These are phyloP conservation scores for Kwoniella dendrophila DNA, from an alignment of 768 basidiomycete genomes.

Conservation along the genomic window DNA sequence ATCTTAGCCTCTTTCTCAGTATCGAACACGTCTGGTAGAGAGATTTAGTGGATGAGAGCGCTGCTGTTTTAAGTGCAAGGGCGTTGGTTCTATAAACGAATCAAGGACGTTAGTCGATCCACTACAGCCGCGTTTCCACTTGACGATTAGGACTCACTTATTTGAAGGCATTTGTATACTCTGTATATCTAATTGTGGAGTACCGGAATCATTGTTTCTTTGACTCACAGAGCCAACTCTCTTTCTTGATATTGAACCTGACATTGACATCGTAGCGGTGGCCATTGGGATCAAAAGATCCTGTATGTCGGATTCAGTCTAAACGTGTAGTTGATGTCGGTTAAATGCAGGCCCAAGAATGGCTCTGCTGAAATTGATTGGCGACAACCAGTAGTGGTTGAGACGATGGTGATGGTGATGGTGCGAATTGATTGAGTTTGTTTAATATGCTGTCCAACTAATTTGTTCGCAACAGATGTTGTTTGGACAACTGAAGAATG, in stretches of 20 bases:
- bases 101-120: not conserved
- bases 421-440: not conserved
- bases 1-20: conserved; percentile 41
- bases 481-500: no score
- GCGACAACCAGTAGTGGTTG: not conserved
- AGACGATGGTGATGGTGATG: not conserved
- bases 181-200: conserved; percentile 45
- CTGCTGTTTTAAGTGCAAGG: conserved; percentile 54
- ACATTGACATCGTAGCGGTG: conserved; percentile 17
- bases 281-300: conserved; percentile 6
- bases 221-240: conserved; percentile 48
- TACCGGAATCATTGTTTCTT: conserved; percentile 19
- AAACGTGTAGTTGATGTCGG: not conserved
- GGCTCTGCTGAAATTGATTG: conserved; percentile 10
- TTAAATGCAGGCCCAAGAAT: conserved; percentile 10
- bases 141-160: conserved; percentile 34
- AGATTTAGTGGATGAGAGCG: conserved; percentile 48
- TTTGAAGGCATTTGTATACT: conserved; percentile 51
- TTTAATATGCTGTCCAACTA: no score
- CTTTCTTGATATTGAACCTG: conserved; percentile 40
- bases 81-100: conserved; percentile 45
- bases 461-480: no score
- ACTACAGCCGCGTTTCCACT: not conserved
- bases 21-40: conserved; percentile 51
- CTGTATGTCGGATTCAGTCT: not conserved